Base-by-base conservation (phyloP, 345 rosid genomes). In the Populus ilicifolia region DNA sequence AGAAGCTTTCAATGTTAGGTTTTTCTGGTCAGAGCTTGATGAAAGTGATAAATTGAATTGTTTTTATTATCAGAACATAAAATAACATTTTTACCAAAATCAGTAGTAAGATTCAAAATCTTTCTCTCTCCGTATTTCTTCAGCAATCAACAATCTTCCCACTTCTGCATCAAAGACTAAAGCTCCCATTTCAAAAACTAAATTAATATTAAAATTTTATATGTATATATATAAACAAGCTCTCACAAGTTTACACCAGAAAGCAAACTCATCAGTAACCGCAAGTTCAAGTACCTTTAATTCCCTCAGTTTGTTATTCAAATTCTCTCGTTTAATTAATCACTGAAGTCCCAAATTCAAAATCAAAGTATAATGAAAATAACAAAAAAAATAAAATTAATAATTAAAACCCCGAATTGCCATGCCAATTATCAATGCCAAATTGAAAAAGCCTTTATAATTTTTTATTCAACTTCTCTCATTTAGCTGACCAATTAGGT, bases 131-230 rank as follows among this genome's bases (percentile, higher is more conserved):
- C 69, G 33, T 30, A 65, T 16, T 64, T 65, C 69, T 33, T 65
- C 69, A 65, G 69, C 69, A 65, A 65, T 39, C 69, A 33, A 65
- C 69, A 27, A 65, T 35, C 69, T 65, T 65, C 69, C 30, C 69
- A 33, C 36, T 17, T 65, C 69, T 65, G 69, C 69, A 65, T 35
- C 69, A 65, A 65, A 65, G 3, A 65, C 69, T 65, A 65, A 65
- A 13, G 69, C 69, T 25, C 69, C 17, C 38, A 21, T 29, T 65
- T 65, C 69, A 65, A 65, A 59, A 59, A 59, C 14, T 5, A 65
- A 65, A 65, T 18, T 18, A 65, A 2, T 17, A 17, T 16, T 13
- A 30, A 4, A 64, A 8, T 4, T 8, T 21, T 2, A 7, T 8
- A 54, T 8, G n/a, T 8, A 21, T 0, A 41, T 12, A 50, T 1